A percentile compares a stretch with the other conserved stretches of the same genome.
phyloP scores from a whole-genome alignment of 306 rosid species.

The Corylus heterophylla region DNA sequence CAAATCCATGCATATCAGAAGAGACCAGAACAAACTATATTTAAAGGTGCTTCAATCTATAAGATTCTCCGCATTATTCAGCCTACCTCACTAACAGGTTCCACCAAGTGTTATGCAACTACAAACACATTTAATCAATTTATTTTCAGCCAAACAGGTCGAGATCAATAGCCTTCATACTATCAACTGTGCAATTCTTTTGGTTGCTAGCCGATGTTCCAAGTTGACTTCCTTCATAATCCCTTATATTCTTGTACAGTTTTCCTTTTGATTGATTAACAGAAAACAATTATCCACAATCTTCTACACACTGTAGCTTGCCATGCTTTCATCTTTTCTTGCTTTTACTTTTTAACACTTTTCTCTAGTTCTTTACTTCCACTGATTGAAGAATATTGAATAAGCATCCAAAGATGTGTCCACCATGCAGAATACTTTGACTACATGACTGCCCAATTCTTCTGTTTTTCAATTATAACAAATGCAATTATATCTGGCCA shows the following conservation, averaged over 20 bases:
- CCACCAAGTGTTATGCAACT: not conserved
- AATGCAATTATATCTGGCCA: conserved; percentile 4
- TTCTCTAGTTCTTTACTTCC: not conserved
- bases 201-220: not conserved
- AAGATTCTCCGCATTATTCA: not conserved
- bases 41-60: not conserved
- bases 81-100: not conserved
- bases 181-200: not conserved
- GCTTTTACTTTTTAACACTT: not conserved
- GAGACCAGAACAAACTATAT: not conserved
- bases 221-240: not conserved
- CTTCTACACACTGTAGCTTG: not conserved
- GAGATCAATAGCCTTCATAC: not conserved
- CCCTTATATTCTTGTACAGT: not conserved
- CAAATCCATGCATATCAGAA: not conserved
- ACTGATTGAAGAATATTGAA: not conserved
- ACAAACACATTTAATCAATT: not conserved
- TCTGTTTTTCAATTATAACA: not conserved
- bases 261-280: not conserved
- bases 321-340: not conserved
- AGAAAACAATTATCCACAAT: not conserved
- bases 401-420: not conserved
- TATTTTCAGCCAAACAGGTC: not conserved
- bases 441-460: not conserved
- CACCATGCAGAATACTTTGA: not conserved